phyloP scores from a whole-genome alignment of 495 filamentous ascomycete genomes.

The Penicillium angulare region DNA sequence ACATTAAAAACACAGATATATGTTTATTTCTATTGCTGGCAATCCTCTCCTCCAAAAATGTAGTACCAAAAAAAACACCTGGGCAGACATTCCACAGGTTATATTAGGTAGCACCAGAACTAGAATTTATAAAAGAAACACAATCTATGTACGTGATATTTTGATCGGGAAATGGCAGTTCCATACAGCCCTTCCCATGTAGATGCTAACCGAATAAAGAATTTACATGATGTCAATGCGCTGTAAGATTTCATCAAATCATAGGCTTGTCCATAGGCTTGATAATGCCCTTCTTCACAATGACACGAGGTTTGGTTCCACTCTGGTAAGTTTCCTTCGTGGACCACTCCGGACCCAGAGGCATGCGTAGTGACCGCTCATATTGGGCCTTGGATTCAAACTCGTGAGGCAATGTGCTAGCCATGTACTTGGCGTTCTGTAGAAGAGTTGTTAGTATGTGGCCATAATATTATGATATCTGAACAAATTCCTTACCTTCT shows the following conservation, averaged over 20 bases:
- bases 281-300: constrained; percentile 92
- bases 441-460: constrained; percentile 24
- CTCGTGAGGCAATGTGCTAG: constrained; percentile 75
- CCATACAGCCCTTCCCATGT: background rate
- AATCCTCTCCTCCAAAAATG: too few species aligned
- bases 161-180: background rate
- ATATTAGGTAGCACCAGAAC: background rate
- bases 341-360: constrained; percentile 90
- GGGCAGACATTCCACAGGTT: too few species aligned
- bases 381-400: constrained; percentile 88
- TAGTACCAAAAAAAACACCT: too few species aligned
- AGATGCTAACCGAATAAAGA: background rate
- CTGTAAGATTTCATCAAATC: constrained; percentile 33
- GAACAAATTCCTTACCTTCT: constrained; percentile 83
- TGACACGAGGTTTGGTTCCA: constrained; percentile 83
- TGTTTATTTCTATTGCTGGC: too few species aligned
- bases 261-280: constrained; percentile 81
- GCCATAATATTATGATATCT: background rate
- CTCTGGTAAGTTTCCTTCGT: constrained; percentile 92
- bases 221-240: constrained; percentile 6
- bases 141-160: background rate
- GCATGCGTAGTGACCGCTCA: constrained; percentile 80
- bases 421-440: constrained; percentile 85
- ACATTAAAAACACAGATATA: background rate
- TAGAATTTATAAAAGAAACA: background rate